Evolutionary conservation across 495 filamentous ascomycete genomes (phyloP), one percentile per base, ranked within the genome.

Genomic region (Aspergillus diversus): DNA sequence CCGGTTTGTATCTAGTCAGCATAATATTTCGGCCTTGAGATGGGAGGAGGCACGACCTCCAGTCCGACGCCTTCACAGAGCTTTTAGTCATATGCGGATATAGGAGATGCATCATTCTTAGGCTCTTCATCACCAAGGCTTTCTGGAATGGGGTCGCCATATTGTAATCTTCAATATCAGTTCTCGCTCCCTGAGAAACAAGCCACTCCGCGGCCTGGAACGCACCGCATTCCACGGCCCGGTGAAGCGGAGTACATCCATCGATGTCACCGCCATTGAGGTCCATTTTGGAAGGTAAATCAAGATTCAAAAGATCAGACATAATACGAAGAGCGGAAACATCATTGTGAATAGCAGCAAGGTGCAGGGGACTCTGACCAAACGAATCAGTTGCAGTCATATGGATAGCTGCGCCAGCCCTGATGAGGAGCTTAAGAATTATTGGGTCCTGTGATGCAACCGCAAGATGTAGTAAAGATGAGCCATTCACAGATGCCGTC

Each of bases 21-120:
- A 55, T 55, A 2, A 55, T 55, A 34, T 55, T 55, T 33, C n/a
- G 53, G 39, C 33, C n/a, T 17, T 34, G 12, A 5, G 32, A 33
- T 9, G 33, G 32, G 21, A n/a, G 53, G 9, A 55, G 33, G 35
- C 53, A 55, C 1, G 53, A 33, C 17, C 53, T 55, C 53, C 53
- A 55, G 9, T 55, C 53, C 5, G 53, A 55, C 6, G 53, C 53
- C 33, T 55, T 42, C 34, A 55, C 53, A 39, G 42, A 16, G 33
- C 34, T 21, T 7, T 16, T 27, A 11, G 53, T 55, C 4, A 34
- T 55, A 34, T 55, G 34, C 4, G 53, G 53, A 17, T 39, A 55
- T 5, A 55, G 34, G 7, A 55, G 34, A 9, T 34, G n/a, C 52
- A 55, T 37, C 52, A 55, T 55, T n/a, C 9, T 15, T 7, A 55